Evolutionary conservation across 2,329 filamentous ascomycete species (phyloP), one percentile per base, ranked within the genome.

Genomic region (Tolypocladium guangdongense): DNA sequence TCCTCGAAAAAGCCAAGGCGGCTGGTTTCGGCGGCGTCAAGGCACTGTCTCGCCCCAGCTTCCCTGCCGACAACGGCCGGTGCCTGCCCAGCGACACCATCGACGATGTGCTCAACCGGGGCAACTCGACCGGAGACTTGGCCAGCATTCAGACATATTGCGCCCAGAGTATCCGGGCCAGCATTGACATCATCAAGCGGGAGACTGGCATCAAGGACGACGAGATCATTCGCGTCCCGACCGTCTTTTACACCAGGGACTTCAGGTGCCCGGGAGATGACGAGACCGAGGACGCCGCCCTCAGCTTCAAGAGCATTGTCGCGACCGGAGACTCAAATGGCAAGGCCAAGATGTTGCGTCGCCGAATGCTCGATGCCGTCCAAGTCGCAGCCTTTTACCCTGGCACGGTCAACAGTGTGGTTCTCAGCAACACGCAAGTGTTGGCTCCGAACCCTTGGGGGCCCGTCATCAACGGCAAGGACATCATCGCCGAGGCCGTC

Each of bases 381-480:
- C 41, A 53, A 2, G 49, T 61, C 10, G 47, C 51, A 3, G 37
- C 61, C 1, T 59, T 60, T 14, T 58, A 56, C 45, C 62, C 60
- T 1, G 57, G 49, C 12, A 51, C 54, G 1, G 54, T 65, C 45
- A 65, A 64, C 32, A 54, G 59, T 4, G 32, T 65, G n/a, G 59
- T 64, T 2, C 52, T 61, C 5, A 55, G n/a, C 51, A 49, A 49
- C 32, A 55, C 24, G 3, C 20, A 48, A 11, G 39, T 52, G 8
- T 38, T 66, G 4, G 56, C 55, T 7, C 58, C 64, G 0, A 62
- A 62, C 30, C 63, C 55, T 18, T 64, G 63, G 65, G 65, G 56
- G 11, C 66, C 54, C 2, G 41, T 65, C 3, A 58, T 66, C 3
- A 47, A 63, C 7, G 60, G 59, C 0, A 35, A 55, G 41, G 66